Evolutionary conservation across 164 flowering plant species (phyloP), one percentile per base, ranked within the genome.

Genomic region (Brasenia schreberi): DNA sequence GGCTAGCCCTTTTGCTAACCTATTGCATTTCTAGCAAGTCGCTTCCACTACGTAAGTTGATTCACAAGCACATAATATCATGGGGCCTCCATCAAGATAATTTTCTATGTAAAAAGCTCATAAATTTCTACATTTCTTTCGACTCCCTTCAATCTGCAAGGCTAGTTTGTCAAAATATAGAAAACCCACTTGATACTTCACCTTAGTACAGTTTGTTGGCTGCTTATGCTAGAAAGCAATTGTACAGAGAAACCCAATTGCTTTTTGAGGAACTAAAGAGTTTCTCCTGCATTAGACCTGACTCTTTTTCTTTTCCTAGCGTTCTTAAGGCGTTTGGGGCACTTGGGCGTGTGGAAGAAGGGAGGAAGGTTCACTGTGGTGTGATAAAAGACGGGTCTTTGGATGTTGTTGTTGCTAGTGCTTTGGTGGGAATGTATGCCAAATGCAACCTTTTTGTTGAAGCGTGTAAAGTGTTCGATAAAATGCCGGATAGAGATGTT

Each of bases 401-500:
- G 33, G 90, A 88, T 80, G 83, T 87, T 71, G 84, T 85, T 69
- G 79, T 85, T 65, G 69, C 77, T 0, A 87, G 87, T 69, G 76
- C 87, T 68, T 61, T 78, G 3, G 73, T 81, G 11, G 76, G 82
- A 0, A 69, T 83, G 79, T 85, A 84, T 78, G 90, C 85, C 0
- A 85, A 84, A 63, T 85, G 86, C 68, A 68, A 74, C 39, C n/a
- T 60, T 49, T 81, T 82, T 67, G 77, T 64, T 3, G 39, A 18
- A 58, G 84, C 87, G 5, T 49, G 73, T 0, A 62, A 66, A 59
- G 5, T 83, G 82, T 88, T 88, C 49, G 80, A 87, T 69, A 84
- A 85, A 82, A 80, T 83, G 81, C 75, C 81, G 64, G 79, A 75
- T 6, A 83, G 83, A 76, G 92, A 89, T 69, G 85, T 82, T 64